Percentiles rank a stretch among this genome's conserved stretches.
These are phyloP conservation scores for Russula sp. DNA, from an alignment of 768 basidiomycete species.

Conservation along the genomic window DNA sequence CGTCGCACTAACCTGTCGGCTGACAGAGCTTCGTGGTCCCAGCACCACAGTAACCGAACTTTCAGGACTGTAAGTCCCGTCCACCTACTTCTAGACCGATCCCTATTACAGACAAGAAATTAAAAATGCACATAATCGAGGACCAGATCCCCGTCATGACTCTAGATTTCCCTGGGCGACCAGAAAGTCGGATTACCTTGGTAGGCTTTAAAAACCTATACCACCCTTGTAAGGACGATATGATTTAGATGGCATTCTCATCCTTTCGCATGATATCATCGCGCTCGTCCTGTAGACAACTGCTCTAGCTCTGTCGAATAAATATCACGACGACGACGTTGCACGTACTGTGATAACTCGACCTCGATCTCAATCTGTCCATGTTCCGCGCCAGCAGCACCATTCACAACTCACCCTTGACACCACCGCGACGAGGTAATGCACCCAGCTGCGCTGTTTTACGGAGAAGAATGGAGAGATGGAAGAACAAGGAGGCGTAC, in stretches of 20 bases:
- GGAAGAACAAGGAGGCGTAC: not conserved
- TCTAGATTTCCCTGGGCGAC: not conserved
- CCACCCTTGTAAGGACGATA: not conserved
- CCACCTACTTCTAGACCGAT: not conserved
- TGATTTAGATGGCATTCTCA: not conserved
- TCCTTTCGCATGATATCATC: not conserved
- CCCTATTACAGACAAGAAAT: not conserved
- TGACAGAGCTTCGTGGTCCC: slow-evolving; percentile 1
- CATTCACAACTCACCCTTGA: not conserved
- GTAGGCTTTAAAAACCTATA: slow-evolving; percentile 6
- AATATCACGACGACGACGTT: not conserved
- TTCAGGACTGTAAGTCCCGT: not conserved
- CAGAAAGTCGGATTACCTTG: not conserved
- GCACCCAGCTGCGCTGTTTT: not conserved
- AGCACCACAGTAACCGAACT: slow-evolving; percentile 1
- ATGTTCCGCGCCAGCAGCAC: slow-evolving; percentile 1
- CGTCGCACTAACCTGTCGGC: not conserved
- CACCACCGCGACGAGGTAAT: not conserved
- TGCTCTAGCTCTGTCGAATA: slow-evolving; percentile 4
- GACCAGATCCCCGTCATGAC: not conserved
- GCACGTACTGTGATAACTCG: not conserved
- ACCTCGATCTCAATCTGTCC: not conserved
- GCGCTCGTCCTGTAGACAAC: not conserved
- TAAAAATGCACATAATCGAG: not conserved
- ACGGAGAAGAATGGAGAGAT: not conserved